Percentiles rank a stretch among this genome's conserved stretches.
Evolutionary conservation across 257 asterid species (phyloP).

Genomic region (Mentha longifolia): DNA sequence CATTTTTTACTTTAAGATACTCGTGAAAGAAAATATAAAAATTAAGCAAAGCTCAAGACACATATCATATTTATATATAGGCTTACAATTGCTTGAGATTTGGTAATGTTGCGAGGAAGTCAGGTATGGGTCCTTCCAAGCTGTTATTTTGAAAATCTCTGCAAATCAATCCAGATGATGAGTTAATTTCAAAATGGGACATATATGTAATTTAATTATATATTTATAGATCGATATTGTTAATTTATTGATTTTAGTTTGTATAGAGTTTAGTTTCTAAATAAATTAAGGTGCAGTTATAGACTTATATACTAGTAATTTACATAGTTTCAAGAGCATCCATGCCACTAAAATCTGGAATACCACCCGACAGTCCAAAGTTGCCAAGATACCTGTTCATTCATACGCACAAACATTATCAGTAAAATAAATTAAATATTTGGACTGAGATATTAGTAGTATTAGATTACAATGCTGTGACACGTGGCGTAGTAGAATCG

Average conservation of each 20-base stretch:
- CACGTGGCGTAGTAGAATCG: slow-evolving; percentile 52
- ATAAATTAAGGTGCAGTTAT: too few relatives aligned
- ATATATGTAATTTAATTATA: background rate
- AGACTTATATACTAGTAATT: too few relatives aligned
- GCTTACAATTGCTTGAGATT: slow-evolving; percentile 42
- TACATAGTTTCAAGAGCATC: slow-evolving; percentile 64
- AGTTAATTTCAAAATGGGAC: background rate
- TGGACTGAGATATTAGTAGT: too few relatives aligned
- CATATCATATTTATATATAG: background rate
- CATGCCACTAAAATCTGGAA: slow-evolving; percentile 48
- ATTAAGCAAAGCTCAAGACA: too few relatives aligned
- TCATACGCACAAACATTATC: background rate
- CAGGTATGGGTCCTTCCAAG: slow-evolving; percentile 60
- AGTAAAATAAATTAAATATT: background rate
- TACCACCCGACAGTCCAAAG: slow-evolving; percentile 33
- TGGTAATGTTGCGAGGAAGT: slow-evolving; percentile 54
- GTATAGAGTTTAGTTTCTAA: too few relatives aligned
- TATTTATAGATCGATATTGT: too few relatives aligned
- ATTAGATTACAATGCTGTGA: slow-evolving; percentile 81
- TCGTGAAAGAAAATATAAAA: background rate
- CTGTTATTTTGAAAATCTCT: slow-evolving; percentile 59
- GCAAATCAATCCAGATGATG: slow-evolving; percentile 26
- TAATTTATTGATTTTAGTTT: too few relatives aligned
- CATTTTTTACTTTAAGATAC: background rate
- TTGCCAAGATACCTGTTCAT: slow-evolving; percentile 35